A percentile compares a stretch with the other conserved stretches of the same genome.
Conservation (phyloP, 2,329 filamentous ascomycete genomes). For the Paecilomyces sp. region DNA sequence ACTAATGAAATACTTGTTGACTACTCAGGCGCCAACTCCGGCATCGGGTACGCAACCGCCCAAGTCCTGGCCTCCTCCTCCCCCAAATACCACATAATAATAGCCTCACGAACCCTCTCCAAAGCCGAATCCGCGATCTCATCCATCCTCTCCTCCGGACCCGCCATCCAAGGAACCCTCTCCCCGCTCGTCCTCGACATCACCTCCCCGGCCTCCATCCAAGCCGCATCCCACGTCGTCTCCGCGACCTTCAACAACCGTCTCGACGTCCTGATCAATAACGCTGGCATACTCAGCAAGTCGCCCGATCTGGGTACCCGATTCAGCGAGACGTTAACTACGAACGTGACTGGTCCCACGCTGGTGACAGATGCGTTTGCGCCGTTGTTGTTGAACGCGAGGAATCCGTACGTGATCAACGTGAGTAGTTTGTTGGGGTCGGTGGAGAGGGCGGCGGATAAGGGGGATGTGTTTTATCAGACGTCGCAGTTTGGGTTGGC, state of each 20-base stretch:
- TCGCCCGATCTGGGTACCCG: background rate
- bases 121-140: background rate
- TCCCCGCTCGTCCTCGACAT: constrained; percentile 5
- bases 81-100: constrained; percentile 5
- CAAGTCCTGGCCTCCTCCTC: constrained; percentile 12
- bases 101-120: background rate
- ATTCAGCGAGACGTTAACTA: background rate
- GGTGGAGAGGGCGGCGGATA: background rate
- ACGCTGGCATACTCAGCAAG: constrained; percentile 23
- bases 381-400: constrained; percentile 1
- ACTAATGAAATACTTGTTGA: background rate
- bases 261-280: constrained; percentile 42
- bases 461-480: background rate
- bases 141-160: background rate
- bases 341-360: constrained; percentile 1
- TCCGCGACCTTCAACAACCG: constrained; percentile 2
- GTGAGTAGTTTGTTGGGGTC: background rate
- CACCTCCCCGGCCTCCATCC: constrained; percentile 3
- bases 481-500: background rate
- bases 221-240: background rate
- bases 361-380: constrained; percentile 1
- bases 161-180: background rate
- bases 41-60: constrained; percentile 17
- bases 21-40: constrained; percentile 17
- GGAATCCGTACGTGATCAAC: constrained; percentile 1